Base-by-base conservation (phyloP, 2,329 filamentous ascomycete genomes). In the Apiospora kogelbergensis region DNA sequence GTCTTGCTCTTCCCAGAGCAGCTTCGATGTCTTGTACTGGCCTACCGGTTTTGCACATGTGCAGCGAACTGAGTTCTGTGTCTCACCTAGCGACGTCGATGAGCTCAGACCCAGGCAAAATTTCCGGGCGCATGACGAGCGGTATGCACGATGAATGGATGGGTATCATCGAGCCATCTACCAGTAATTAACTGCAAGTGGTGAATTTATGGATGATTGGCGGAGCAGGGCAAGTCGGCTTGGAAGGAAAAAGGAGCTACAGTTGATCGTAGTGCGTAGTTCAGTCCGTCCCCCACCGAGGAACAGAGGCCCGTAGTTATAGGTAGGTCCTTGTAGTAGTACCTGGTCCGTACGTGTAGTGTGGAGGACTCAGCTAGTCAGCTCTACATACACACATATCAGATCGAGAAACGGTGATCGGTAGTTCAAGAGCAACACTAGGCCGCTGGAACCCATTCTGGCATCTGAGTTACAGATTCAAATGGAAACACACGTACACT, bases 121-220 rank as follows among this genome's bases (percentile, higher is more conserved):
- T 60, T 60, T 37, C 53, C 53, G 53, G 30, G 20, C 53, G 53
- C 53, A 60, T 60, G 53, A 60, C 53, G 53, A 60, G 33, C 53
- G 20, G 20, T 37, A 60, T 60, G 53, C 53, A 60, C 53, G 30
- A 60, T 60, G 26, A 60, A 37, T 60, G 53, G 53, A n/a, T 17
- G 26, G 53, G 53, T 60, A n/a, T 26, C 30, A 60, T 60, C 37
- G 26, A 60, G 53, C 53, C 53, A 37, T n/a, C 53, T 60, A 60
- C 53, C 53, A 60, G 53, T 37, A 60, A 60, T 60, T 60, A 60
- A n/a, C 53, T 30, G 53, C 20, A 30, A 37, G 30, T 60, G 53
- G 22, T 60, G 30, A 30, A 60, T 42, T 42, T 45, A 45, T 37
- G 30, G 30, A 60, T 37, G 53, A 60, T 60, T 60, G 53, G 53